Percentiles rank a stretch among this genome's conserved stretches.
These are phyloP conservation scores for Heliophila coronopifolia DNA, from an alignment of 441 rosid species.

Conservation along the genomic window DNA sequence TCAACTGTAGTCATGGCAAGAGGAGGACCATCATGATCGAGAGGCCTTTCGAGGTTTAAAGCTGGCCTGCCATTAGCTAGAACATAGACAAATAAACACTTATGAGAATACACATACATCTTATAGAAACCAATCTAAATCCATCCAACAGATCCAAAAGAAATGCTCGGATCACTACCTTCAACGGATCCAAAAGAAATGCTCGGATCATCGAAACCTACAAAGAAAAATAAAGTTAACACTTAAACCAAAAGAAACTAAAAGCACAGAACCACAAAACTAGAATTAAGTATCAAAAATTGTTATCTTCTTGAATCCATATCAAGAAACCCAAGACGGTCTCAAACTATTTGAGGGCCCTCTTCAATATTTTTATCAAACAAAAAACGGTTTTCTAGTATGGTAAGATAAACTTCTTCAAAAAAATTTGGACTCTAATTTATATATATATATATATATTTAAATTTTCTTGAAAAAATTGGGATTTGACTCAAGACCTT, in stretches of 20 bases:
- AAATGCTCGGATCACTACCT: slow-evolving; percentile 64
- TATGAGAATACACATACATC: slow-evolving; percentile 11
- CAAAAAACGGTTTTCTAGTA: too few relatives aligned
- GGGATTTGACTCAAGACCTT: too few relatives aligned
- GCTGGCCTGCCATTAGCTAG: slow-evolving; percentile 77
- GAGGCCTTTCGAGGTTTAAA: slow-evolving; percentile 86
- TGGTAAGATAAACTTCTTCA: too few relatives aligned
- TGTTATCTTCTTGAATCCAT: slow-evolving; percentile 6
- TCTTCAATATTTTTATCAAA: too few relatives aligned
- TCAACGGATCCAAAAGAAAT: slow-evolving; percentile 89
- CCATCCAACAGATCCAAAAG: slow-evolving; percentile 53
- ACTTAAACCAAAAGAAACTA: slow-evolving; percentile 1
- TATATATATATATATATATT: too few relatives aligned
- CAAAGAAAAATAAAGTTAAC: slow-evolving; percentile 21
- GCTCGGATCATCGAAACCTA: slow-evolving; percentile 88
- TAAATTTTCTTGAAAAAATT: too few relatives aligned
- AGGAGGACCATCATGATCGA: slow-evolving; percentile 92
- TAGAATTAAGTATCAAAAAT: slow-evolving; percentile 4
- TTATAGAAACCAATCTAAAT: slow-evolving; percentile 5
- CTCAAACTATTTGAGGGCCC: too few relatives aligned
- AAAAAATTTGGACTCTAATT: too few relatives aligned
- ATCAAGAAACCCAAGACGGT: slow-evolving; percentile 5
- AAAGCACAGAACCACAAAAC: neutral
- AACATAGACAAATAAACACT: slow-evolving; percentile 14
- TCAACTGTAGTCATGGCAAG: slow-evolving; percentile 83